Base-by-base conservation (phyloP, 768 basidiomycete species). In the Lyophyllum shimeji region DNA sequence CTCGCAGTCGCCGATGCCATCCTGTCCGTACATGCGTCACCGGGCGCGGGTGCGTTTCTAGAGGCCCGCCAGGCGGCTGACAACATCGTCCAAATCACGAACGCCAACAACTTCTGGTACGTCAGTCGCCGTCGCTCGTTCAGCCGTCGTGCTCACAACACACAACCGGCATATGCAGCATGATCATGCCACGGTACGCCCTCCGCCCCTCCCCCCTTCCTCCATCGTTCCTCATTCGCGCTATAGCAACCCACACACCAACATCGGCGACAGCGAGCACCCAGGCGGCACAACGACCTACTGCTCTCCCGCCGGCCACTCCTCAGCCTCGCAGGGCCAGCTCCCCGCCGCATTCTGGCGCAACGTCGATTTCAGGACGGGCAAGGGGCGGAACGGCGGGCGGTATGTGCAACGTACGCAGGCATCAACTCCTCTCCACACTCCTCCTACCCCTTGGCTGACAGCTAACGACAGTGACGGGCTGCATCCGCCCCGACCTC, bases 271-370 rank as follows among this genome's bases (percentile, higher is more conserved):
- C 57, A 80, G 65, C 56, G 65, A 84, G 59, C 74, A 78, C 55
- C 78, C 81, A 0, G 82, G 82, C 17, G 82, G 82, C 2, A 82
- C 75, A 67, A 76, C 77, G 58, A 77, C 77, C 0, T 84, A 82
- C 62, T 84, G 83, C 59, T 79, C 82, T 0, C 64, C 77, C 1
- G 64, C 67, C 0, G 81, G 74, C 0, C 67, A 68, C 25, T 74
- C 67, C 60, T 74, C 77, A 0, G 37, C 69, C 15, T 55, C 60
- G 8, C 82, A 83, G 60, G 82, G 83, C 18, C 66, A 72, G 53
- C 66, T 83, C 0, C 73, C 81, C 0, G 56, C 59, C 12, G 65
- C 75, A 44, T 83, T 83, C 60, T 84, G 82, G 82, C 74, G 71
- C 46, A 74, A 79, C 43, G 77, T 83, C 24, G 76, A 65, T 24